Conservation (phyloP, 75 land plant species). For the Chamaecyparis obtusa region DNA sequence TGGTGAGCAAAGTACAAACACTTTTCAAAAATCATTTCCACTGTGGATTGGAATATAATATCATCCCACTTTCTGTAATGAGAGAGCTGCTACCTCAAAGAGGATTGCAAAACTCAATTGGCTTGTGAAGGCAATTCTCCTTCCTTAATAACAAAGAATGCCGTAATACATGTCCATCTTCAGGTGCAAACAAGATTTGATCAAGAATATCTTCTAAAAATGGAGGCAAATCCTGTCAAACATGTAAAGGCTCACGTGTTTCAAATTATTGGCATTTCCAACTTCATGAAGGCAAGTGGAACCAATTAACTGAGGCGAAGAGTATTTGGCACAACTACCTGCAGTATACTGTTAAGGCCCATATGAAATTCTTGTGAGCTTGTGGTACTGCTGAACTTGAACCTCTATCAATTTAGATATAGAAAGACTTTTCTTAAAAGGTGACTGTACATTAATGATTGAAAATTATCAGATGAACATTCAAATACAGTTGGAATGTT, state of each 20-base stretch:
- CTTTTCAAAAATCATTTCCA: neutral
- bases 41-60: neutral
- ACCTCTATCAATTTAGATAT: neutral
- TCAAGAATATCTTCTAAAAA: neutral
- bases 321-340: neutral
- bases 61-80: neutral
- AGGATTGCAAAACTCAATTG: neutral
- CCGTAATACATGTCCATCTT: neutral
- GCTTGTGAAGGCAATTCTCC: neutral
- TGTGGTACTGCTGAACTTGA: neutral
- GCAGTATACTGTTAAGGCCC: neutral
- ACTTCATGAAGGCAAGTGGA: neutral
- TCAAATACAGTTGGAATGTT: too few species aligned
- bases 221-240: neutral
- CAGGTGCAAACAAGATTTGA: neutral
- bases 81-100: neutral
- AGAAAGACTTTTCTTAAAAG: neutral
- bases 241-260: too few species aligned
- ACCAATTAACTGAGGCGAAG: neutral
- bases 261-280: neutral
- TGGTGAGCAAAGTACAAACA: neutral
- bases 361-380: neutral
- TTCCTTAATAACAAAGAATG: neutral
- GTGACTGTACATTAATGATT: too few species aligned
- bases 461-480: too few species aligned